Base-by-base conservation (phyloP, 2,329 filamentous ascomycete species). In the Ceratocystis variospora region DNA sequence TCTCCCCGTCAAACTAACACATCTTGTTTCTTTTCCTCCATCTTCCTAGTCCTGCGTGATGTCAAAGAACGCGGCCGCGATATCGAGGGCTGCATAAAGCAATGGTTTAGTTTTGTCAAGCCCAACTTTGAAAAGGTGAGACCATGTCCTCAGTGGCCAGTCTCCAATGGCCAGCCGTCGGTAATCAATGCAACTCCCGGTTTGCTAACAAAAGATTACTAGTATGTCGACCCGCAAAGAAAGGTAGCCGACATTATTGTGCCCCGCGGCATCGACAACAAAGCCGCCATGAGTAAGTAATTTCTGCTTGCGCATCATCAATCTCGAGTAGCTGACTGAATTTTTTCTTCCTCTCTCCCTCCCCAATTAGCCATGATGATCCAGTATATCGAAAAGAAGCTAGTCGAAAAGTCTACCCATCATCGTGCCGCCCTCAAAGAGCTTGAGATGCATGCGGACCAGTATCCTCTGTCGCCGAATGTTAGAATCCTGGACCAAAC, bases 81-180 rank as follows among this genome's bases (percentile, higher is more conserved):
- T 72, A 88, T 97, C 66, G 89, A 96, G 73, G 94, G 94, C 50
- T 93, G 92, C 72, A 92, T 99, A 75, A 97, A 97, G 76, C 94
- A 99, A 75, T 99, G 94, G 94, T 96, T 97, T 74, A 79, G 79
- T 10, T 99, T 89, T 73, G 94, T 99, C 55, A 99, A 99, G 76
- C 94, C 94, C 2, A 97, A 97, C 73, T 97, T 95, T 72, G 88
- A 93, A 75, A 90, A 88, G 76, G 82, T 81, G 37, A 41, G 37
- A 41, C 37, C 12, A 41, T 41, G 37, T 41, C 37, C 37, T 12
- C 3, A 41, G 37, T 41, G 1, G 37, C 37, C 37, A 41, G 37
- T 41, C 37, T 41, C 37, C 37, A 41, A 10, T 41, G 37, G 37
- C 37, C 12, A 12, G 37, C 10, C 10, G 37, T 3, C 37, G 10